Conservation (phyloP, 768 basidiomycete species). For the Amanita fuliginea region DNA sequence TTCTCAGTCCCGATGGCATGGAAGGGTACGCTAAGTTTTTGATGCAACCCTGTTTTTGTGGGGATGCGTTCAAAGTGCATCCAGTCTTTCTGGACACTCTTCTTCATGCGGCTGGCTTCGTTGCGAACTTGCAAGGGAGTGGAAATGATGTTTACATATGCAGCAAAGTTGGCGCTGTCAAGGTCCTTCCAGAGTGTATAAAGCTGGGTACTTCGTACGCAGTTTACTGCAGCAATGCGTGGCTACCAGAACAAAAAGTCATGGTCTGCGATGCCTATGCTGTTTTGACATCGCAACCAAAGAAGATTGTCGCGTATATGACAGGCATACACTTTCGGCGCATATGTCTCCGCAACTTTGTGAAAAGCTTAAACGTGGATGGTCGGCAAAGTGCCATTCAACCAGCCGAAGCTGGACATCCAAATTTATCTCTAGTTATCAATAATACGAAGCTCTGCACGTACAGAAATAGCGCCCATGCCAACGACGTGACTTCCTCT, state of each 20-base stretch:
- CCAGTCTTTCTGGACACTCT: constrained; percentile 58
- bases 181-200: constrained; percentile 31
- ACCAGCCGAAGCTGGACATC: neutral
- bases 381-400: neutral
- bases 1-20: constrained; percentile 33
- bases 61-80: constrained; percentile 29
- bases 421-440: neutral
- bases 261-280: constrained; percentile 44
- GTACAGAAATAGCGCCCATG: neutral
- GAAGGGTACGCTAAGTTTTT: constrained; percentile 41
- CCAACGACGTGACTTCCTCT: constrained; percentile 14
- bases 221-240: constrained; percentile 38
- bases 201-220: constrained; percentile 31
- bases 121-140: constrained; percentile 46
- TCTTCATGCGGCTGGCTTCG: constrained; percentile 60
- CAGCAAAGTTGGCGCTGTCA: constrained; percentile 37
- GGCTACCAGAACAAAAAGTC: constrained; percentile 31
- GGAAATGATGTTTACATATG: constrained; percentile 54
- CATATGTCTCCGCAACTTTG: constrained; percentile 38
- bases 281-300: constrained; percentile 24
- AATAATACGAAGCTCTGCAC: neutral
- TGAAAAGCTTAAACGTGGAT: constrained; percentile 15
- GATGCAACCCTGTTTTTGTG: constrained; percentile 23
- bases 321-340: constrained; percentile 51
- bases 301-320: constrained; percentile 40